Evolutionary conservation across 352 stramenopile species (phyloP).

Genomic region (Peronospora destructor): DNA sequence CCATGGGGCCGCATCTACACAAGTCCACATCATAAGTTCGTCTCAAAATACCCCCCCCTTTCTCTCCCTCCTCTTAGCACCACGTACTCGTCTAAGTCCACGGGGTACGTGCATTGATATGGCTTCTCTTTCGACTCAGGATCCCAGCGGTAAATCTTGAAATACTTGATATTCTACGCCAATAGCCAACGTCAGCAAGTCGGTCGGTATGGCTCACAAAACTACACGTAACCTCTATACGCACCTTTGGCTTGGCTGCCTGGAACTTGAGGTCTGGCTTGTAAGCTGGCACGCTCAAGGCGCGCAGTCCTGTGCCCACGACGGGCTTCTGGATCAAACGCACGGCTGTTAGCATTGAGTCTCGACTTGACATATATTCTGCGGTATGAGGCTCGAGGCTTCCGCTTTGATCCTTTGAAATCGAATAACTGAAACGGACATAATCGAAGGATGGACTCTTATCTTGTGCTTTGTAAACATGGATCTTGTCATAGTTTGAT

Average conservation of each 20-base stretch:
- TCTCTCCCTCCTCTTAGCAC: neutral
- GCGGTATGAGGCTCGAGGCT: conserved; percentile 28
- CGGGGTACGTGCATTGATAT: conserved; percentile 93
- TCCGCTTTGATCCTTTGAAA: conserved; percentile 6
- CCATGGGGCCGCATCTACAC: conserved; percentile 93
- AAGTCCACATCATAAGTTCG: conserved; percentile 3
- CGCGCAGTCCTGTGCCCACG: conserved; percentile 37
- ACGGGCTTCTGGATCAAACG: conserved; percentile 33
- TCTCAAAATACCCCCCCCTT: neutral
- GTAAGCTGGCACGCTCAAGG: conserved; percentile 46
- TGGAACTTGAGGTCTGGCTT: conserved; percentile 70
- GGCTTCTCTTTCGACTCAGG: conserved; percentile 92
- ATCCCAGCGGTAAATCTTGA: conserved; percentile 99
- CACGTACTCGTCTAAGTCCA: conserved; percentile 95
- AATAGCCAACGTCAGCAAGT: conserved; percentile 5
- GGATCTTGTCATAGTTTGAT: neutral
- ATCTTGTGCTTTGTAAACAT: neutral
- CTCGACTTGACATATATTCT: too few species aligned
- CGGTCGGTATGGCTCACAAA: neutral
- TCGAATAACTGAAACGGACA: conserved; percentile 17
- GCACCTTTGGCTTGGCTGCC: conserved; percentile 67
- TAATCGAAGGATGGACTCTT: neutral
- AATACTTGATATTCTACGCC: conserved; percentile 93
- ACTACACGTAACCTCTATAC: neutral
- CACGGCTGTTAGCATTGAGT: conserved; percentile 29